These are phyloP conservation scores for Sherardia arvensis DNA, from an alignment of 257 asterid genomes.

Conservation along the genomic window DNA sequence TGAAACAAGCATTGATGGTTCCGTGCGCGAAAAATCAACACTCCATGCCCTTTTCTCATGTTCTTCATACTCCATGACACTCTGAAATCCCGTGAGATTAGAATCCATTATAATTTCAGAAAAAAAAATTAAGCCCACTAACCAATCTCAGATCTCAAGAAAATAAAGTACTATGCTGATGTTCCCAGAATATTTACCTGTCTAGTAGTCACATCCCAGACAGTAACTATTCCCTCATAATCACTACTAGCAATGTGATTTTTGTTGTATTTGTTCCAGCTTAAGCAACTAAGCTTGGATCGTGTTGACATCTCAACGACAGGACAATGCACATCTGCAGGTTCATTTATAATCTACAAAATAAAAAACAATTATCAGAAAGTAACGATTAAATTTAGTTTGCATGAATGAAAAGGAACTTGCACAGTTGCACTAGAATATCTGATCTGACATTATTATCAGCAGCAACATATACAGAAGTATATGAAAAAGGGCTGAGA, in stretches of 20 bases:
- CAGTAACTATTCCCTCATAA: constrained; percentile 44
- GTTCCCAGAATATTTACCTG: constrained; percentile 20
- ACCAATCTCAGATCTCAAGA: background rate
- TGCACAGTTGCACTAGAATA: constrained; percentile 1
- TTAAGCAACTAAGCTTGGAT: constrained; percentile 41
- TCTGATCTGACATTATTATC: background rate
- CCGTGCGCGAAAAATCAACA: constrained; percentile 40
- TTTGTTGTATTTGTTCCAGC: constrained; percentile 38
- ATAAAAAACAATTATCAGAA: constrained; percentile 8
- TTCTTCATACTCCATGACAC: constrained; percentile 43
- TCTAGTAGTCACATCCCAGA: constrained; percentile 39
- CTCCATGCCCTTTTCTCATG: constrained; percentile 50
- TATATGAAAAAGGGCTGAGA: background rate
- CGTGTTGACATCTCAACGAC: constrained; percentile 40
- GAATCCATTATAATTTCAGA: background rate
- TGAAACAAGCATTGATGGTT: constrained; percentile 45
- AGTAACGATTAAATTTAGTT: background rate
- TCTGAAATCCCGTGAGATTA: constrained; percentile 14
- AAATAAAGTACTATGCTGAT: background rate
- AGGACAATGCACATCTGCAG: constrained; percentile 35
- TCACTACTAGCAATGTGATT: constrained; percentile 42
- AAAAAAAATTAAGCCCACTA: background rate
- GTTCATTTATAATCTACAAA: constrained; percentile 35
- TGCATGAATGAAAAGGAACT: background rate
- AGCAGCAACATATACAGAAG: background rate